A percentile compares a stretch with the other conserved stretches of the same genome.
Evolutionary conservation across 257 asterid genomes (phyloP).

Genomic region (Salvia miltiorrhiza): DNA sequence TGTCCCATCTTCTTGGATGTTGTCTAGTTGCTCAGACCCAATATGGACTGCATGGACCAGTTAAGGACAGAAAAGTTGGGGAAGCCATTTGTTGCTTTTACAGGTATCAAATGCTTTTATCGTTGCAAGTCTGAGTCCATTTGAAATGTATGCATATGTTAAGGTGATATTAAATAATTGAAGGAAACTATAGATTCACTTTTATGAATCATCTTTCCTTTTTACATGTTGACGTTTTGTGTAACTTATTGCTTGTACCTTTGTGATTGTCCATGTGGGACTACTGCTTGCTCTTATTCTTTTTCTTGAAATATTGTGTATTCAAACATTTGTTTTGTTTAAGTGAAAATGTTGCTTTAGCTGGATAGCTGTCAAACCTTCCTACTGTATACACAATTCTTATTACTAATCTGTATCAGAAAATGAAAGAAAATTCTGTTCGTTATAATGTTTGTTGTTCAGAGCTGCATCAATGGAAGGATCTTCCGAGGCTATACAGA

Average conservation of each 20-base stretch:
- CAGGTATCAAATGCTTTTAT: slow-evolving; percentile 45
- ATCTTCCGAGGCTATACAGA: slow-evolving; percentile 74
- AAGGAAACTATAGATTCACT: slow-evolving; percentile 3
- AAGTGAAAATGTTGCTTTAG: slow-evolving; percentile 16
- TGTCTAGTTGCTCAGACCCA: slow-evolving; percentile 84
- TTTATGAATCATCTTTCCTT: background rate
- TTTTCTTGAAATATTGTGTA: background rate
- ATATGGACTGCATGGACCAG: slow-evolving; percentile 46
- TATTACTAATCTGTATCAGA: no score
- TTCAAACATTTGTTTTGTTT: slow-evolving; percentile 4
- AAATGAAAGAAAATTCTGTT: no score
- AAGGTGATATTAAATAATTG: slow-evolving; percentile 7
- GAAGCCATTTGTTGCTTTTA: slow-evolving; percentile 87
- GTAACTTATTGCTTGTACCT: slow-evolving; percentile 12
- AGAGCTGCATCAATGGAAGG: slow-evolving; percentile 89
- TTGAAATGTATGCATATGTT: background rate
- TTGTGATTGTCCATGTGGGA: slow-evolving; percentile 19
- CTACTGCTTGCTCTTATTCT: slow-evolving; percentile 7
- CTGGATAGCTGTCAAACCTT: background rate
- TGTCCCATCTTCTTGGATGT: slow-evolving; percentile 90
- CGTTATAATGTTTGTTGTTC: slow-evolving; percentile 20
- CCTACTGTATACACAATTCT: background rate
- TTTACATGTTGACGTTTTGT: background rate
- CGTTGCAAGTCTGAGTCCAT: background rate
- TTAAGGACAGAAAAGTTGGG: slow-evolving; percentile 63